Base-by-base conservation (phyloP, 768 basidiomycete species). In the Mycena floridula region DNA sequence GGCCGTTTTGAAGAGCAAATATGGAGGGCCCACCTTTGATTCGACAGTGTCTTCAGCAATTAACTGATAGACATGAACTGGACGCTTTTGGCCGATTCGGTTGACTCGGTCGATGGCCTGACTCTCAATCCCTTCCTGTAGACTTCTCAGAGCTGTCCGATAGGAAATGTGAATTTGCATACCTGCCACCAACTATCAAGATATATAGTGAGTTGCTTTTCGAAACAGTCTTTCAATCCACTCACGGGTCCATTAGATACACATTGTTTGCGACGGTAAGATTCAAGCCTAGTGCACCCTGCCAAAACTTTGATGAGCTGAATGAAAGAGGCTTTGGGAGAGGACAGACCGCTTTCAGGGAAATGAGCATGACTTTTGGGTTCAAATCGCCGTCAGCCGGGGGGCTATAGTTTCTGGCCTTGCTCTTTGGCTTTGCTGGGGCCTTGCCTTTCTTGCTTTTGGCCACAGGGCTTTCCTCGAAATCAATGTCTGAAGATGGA, bases 31-130 rank as follows among this genome's bases (percentile, higher is more conserved):
- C 53, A 82, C 90, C 62, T 88, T 91, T 11, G 86, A 76, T 61
- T 94, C 91, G 1, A 93, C 82, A 0, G 91, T 94, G 53, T 91
- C 74, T 53, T 92, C 90, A 0, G 91, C 89, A 44, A 94, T 90
- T 39, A 94, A 66, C 54, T 93, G 91, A 56, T 91, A 93, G 16
- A 93, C 89, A 50, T 85, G 82, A 25, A 94, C 89, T 1, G 76
- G 68, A 58, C 84, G 90, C 50, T 63, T 86, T 60, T 94, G 91
- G 12, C 91, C 91, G 49, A 91, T 89, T 41, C 86, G 78, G 54
- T 89, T 89, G 45, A 84, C 85, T 52, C 85, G 68, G 56, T 88
- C 87, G 42, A 89, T 82, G 2, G 88, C 86, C 57, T 91, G 87
- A 52, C 81, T 82, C 62, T 90, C 88, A 26, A 90, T 90, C 2